phyloP scores from a whole-genome alignment of 2,329 filamentous ascomycete species.

The Ophiosphaerella narmari region DNA sequence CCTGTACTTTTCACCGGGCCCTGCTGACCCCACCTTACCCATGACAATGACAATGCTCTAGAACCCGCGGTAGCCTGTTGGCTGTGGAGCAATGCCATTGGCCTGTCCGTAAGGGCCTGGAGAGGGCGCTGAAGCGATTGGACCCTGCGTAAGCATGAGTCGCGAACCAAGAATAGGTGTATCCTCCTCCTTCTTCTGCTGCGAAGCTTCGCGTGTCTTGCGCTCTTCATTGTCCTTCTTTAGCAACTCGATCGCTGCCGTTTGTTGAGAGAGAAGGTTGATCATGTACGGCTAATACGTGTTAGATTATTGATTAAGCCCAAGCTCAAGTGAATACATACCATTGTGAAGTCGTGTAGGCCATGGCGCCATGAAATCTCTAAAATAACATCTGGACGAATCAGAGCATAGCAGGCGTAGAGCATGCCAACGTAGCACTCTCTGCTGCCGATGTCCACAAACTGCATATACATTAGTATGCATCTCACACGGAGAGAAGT shows the following conservation, averaged over 20 bases:
- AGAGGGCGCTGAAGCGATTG: constrained; percentile 61
- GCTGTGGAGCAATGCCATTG: constrained; percentile 88
- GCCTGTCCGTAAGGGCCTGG: constrained; percentile 75
- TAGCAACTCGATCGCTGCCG: constrained; percentile 78
- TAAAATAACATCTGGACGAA: constrained; percentile 88
- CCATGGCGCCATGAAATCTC: constrained; percentile 97
- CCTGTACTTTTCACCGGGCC: background rate
- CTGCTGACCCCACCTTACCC: background rate
- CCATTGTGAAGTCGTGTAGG: constrained; percentile 94
- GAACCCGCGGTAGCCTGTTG: constrained; percentile 63
- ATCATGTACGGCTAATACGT: constrained; percentile 81
- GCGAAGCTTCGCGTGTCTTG: constrained; percentile 71
- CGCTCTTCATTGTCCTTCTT: constrained; percentile 97
- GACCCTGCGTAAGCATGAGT: constrained; percentile 94
- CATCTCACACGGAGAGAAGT: background rate
- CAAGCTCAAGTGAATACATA: constrained; percentile 22
- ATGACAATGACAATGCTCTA: constrained; percentile 16
- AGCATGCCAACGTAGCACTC: constrained; percentile 99
- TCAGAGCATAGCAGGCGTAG: constrained; percentile 96
- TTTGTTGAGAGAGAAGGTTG: constrained; percentile 93
- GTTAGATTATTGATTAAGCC: no score
- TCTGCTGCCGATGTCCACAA: constrained; percentile 97
- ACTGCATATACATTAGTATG: constrained; percentile 62
- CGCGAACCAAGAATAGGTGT: constrained; percentile 90
- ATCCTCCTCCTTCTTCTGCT: constrained; percentile 89